Evolutionary conservation across 192 early-diverging fungal species (phyloP).

Genomic region (Coemansia sp.): DNA sequence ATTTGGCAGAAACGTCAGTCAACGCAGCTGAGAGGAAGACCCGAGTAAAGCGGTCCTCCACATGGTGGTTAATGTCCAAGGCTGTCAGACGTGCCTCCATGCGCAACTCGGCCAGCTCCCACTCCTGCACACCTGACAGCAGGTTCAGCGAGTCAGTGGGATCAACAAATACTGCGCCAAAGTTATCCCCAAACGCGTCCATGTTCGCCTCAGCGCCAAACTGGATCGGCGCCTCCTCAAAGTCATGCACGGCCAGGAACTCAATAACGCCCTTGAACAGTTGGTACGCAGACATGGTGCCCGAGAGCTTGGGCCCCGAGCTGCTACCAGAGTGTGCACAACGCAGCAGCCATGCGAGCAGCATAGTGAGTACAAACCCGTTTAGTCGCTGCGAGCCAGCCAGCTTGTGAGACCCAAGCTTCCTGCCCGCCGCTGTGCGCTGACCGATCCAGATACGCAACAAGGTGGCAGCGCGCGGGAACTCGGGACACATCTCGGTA

Average conservation of each 20-base stretch:
- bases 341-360: constrained; percentile 83
- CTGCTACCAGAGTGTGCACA: constrained; percentile 37
- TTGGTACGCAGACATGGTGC: constrained; percentile 81
- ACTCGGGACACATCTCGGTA: constrained; percentile 68
- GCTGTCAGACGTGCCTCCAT: constrained; percentile 35
- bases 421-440: constrained; percentile 57
- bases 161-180: constrained; percentile 86
- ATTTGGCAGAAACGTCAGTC: constrained; percentile 17
- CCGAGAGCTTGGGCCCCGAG: constrained; percentile 65
- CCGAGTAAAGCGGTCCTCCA: constrained; percentile 20
- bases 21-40: constrained; percentile 39
- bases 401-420: constrained; percentile 14
- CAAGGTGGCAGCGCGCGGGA: constrained; percentile 79
- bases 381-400: constrained; percentile 52
- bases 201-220: constrained; percentile 28
- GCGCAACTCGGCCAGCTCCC: constrained; percentile 66
- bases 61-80: constrained; percentile 29
- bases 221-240: constrained; percentile 23
- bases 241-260: constrained; percentile 65
- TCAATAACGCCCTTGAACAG: constrained; percentile 85
- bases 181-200: constrained; percentile 63
- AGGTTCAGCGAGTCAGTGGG: constrained; percentile 83
- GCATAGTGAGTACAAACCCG: constrained; percentile 83
- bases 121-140: constrained; percentile 66
- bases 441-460: constrained; percentile 87